These are phyloP conservation scores for Carpinus viminea DNA, from an alignment of 306 rosid genomes.

Conservation along the genomic window DNA sequence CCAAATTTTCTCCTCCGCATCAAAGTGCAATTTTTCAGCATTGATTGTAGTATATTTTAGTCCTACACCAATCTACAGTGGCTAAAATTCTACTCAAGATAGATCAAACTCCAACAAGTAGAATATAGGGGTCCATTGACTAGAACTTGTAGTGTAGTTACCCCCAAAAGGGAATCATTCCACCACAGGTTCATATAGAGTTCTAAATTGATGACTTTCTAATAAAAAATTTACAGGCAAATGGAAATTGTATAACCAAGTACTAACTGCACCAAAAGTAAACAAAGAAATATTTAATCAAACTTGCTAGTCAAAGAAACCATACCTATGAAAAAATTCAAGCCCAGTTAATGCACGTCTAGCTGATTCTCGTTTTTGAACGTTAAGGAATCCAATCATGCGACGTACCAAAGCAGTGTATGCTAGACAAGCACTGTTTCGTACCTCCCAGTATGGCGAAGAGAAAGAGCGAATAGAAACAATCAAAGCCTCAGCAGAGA, in stretches of 20 bases:
- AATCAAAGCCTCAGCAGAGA: conserved; percentile 88
- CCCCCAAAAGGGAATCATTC: not conserved
- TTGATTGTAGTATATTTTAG: not conserved
- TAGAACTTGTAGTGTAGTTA: not conserved
- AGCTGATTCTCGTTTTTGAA: conserved; percentile 87
- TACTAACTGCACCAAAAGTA: not conserved
- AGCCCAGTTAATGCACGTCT: conserved; percentile 90
- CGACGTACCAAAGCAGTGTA: conserved; percentile 96
- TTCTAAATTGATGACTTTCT: not conserved
- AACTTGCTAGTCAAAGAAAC: conserved; percentile 20
- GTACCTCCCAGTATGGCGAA: conserved; percentile 92
- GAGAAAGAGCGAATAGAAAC: conserved; percentile 83
- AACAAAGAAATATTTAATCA: conserved; percentile 8
- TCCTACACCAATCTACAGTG: not conserved
- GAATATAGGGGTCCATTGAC: not conserved
- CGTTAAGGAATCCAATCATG: conserved; percentile 89
- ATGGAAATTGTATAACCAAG: not conserved
- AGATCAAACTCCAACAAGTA: not conserved
- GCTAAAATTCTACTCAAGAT: not conserved
- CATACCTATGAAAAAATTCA: conserved; percentile 92
- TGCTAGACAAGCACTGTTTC: conserved; percentile 93
- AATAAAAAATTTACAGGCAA: not conserved
- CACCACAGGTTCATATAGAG: not conserved
- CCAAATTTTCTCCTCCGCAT: no score
- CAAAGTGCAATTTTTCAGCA: not conserved